phyloP scores from a whole-genome alignment of 495 filamentous ascomycete genomes.

The Poronia punctata region DNA sequence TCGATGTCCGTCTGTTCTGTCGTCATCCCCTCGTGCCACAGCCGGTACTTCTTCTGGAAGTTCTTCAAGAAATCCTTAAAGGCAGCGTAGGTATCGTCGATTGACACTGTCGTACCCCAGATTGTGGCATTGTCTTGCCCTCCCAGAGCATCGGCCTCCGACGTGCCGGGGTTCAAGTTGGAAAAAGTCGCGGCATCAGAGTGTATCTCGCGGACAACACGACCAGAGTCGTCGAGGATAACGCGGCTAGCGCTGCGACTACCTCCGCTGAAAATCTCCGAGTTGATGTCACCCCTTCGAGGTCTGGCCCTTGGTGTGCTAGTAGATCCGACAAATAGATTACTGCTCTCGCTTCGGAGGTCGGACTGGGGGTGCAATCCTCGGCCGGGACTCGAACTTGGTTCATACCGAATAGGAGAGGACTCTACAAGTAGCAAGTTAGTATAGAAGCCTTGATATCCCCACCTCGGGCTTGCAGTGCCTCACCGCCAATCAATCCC shows the following conservation, averaged over 20 bases:
- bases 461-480: background rate
- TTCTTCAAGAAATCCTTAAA: slow-evolving; percentile 90
- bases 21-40: slow-evolving; percentile 78
- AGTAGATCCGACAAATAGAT: slow-evolving; percentile 69
- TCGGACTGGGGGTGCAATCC: slow-evolving; percentile 54
- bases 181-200: slow-evolving; percentile 84
- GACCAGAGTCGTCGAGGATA: slow-evolving; percentile 75
- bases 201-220: slow-evolving; percentile 52
- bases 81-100: slow-evolving; percentile 74
- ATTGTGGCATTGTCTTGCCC: slow-evolving; percentile 75
- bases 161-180: slow-evolving; percentile 79
- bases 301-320: slow-evolving; percentile 41
- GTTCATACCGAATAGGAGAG: slow-evolving; percentile 80
- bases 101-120: slow-evolving; percentile 96
- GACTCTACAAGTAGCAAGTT: slow-evolving; percentile 55
- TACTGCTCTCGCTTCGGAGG: slow-evolving; percentile 72
- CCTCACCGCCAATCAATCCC: slow-evolving; percentile 58
- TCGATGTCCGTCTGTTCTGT: slow-evolving; percentile 62
- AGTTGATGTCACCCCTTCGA: slow-evolving; percentile 77
- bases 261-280: slow-evolving; percentile 62
- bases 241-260: slow-evolving; percentile 59
- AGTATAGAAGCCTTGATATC: slow-evolving; percentile 5
- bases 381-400: slow-evolving; percentile 75
- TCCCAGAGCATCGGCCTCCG: slow-evolving; percentile 82
- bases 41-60: slow-evolving; percentile 85